These are phyloP conservation scores for Trichosporon inkin DNA, from an alignment of 1,284 basidiomycete species.

Conservation along the genomic window DNA sequence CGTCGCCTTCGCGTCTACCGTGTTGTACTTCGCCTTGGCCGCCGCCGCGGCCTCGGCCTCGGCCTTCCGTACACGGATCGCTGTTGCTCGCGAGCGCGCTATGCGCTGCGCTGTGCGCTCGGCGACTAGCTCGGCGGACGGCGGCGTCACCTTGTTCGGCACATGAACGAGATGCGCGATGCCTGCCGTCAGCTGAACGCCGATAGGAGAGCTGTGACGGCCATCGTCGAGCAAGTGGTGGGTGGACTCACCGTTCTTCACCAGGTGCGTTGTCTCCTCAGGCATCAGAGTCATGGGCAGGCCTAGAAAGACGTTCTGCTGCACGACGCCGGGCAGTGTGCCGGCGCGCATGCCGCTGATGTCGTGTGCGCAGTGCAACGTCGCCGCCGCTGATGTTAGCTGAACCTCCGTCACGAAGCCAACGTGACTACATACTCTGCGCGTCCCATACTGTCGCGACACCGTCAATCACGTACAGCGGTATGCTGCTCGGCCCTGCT, in stretches of 20 bases:
- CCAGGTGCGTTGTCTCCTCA: conserved; percentile 84
- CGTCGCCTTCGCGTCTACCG: conserved; percentile 55
- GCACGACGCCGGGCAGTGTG: conserved; percentile 87
- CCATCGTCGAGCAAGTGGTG: not conserved
- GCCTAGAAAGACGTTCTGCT: conserved; percentile 95
- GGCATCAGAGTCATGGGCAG: conserved; percentile 80
- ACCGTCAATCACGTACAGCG: conserved; percentile 46
- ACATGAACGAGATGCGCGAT: conserved; percentile 76
- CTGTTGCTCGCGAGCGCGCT: conserved; percentile 18
- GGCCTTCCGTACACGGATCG: conserved; percentile 51
- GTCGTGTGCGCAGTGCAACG: conserved; percentile 69
- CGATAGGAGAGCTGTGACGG: not conserved
- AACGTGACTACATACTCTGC: conserved; percentile 39
- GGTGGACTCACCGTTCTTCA: conserved; percentile 65
- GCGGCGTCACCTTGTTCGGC: conserved; percentile 57
- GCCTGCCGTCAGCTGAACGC: conserved; percentile 52
- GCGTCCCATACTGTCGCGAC: conserved; percentile 51
- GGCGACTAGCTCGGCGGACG: conserved; percentile 56
- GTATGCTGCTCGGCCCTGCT: conserved; percentile 26
- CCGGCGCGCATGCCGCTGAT: conserved; percentile 83
- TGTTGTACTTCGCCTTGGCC: conserved; percentile 49
- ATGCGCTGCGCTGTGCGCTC: conserved; percentile 37
- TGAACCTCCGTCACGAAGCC: not conserved
- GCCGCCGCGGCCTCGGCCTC: conserved; percentile 40
- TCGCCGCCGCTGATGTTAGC: conserved; percentile 60